These are phyloP conservation scores for Fusarium sp. DNA, from an alignment of 2,329 filamentous ascomycete species.

Conservation along the genomic window DNA sequence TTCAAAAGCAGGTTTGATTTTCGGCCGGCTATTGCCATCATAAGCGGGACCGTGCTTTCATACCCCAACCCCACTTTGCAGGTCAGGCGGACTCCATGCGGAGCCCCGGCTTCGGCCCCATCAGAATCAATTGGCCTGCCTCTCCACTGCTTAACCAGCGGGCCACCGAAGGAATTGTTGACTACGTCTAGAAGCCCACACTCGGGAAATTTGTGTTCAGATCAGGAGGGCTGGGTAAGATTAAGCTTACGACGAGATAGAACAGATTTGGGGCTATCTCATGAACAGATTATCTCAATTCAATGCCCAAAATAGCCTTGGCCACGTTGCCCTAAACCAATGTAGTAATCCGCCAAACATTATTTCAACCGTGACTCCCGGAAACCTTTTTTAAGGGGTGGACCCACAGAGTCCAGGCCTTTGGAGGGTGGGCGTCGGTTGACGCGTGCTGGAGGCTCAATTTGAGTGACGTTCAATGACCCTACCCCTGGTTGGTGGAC, in stretches of 20 bases:
- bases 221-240: constrained; percentile 24
- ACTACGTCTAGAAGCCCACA: constrained; percentile 20
- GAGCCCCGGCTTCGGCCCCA: constrained; percentile 45
- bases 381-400: constrained; percentile 37
- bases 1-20: constrained; percentile 39
- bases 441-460: constrained; percentile 37
- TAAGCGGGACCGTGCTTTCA: constrained; percentile 33
- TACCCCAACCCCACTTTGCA: constrained; percentile 49
- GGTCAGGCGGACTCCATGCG: constrained; percentile 47
- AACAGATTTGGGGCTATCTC: constrained; percentile 6
- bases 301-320: constrained; percentile 8
- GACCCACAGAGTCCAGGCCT: constrained; percentile 24
- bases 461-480: constrained; percentile 22
- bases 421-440: constrained; percentile 25
- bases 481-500: constrained; percentile 43
- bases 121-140: constrained; percentile 1
- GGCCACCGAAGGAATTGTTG: constrained; percentile 34
- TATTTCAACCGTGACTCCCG: constrained; percentile 33
- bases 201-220: constrained; percentile 19
- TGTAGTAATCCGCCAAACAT: constrained; percentile 28
- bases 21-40: constrained; percentile 40
- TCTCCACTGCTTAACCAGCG: constrained; percentile 32
- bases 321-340: constrained; percentile 19
- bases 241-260: constrained; percentile 19
- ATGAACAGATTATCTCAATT: background rate